These are phyloP conservation scores for Yamadazyma aaseri DNA, from an alignment of 1,139 yeast species.

Conservation along the genomic window DNA sequence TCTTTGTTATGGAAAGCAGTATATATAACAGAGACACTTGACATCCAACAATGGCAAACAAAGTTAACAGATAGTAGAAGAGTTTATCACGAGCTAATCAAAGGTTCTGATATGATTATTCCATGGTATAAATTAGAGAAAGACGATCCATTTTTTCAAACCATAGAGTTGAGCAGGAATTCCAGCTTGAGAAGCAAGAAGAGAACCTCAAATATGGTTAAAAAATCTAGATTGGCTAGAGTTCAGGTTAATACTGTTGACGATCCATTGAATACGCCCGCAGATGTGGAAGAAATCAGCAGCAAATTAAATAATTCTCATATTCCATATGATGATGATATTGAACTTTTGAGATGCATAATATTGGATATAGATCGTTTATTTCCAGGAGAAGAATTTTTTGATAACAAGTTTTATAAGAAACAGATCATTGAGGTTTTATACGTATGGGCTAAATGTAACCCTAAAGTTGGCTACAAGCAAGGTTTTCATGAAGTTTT, in stretches of 20 bases:
- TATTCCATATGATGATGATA: constrained; percentile 15
- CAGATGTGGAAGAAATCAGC: neutral
- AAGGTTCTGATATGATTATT: constrained; percentile 31
- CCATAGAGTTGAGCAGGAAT: constrained; percentile 17
- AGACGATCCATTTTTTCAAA: constrained; percentile 31
- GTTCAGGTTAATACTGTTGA: constrained; percentile 9
- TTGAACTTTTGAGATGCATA: constrained; percentile 43
- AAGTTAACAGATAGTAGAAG: constrained; percentile 31
- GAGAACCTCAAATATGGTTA: constrained; percentile 10
- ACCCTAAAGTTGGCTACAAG: constrained; percentile 55
- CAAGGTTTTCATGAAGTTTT: constrained; percentile 73
- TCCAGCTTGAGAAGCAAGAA: constrained; percentile 14
- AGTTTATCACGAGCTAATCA: constrained; percentile 36
- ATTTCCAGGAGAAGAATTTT: constrained; percentile 58
- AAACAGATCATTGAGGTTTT: constrained; percentile 50
- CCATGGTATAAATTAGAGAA: constrained; percentile 40
- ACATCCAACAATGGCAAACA: constrained; percentile 35
- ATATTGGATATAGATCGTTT: constrained; percentile 62
- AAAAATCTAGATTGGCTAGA: constrained; percentile 16
- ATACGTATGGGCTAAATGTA: constrained; percentile 54
- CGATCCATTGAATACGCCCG: constrained; percentile 7
- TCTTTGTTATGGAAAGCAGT: constrained; percentile 41
- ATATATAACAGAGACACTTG: constrained; percentile 38
- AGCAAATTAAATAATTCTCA: neutral
- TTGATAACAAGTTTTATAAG: constrained; percentile 32